Evolutionary conservation across 176 grass and related monocot genomes (phyloP).

Genomic region (Aegilops longissima): DNA sequence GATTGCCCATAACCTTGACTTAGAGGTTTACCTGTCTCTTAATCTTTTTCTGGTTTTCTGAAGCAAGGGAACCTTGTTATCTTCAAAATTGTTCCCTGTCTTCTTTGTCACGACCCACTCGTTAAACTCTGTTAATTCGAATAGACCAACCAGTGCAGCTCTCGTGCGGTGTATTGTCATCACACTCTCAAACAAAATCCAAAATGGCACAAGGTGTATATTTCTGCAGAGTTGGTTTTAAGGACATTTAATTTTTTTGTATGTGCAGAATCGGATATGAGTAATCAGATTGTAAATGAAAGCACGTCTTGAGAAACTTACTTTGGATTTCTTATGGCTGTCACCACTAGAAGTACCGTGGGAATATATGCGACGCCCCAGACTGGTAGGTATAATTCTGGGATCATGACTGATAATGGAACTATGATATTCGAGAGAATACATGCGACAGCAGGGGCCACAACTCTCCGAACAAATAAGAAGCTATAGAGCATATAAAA

Average conservation of each 20-base stretch:
- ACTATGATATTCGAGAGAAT: constrained; percentile 77
- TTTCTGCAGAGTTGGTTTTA: constrained; percentile 48
- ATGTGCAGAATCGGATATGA: background rate
- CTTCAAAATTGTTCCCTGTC: constrained; percentile 57
- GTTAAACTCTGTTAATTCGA: constrained; percentile 66
- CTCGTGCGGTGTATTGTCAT: constrained; percentile 88
- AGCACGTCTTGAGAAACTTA: constrained; percentile 21
- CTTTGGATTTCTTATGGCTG: constrained; percentile 83
- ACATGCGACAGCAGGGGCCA: constrained; percentile 61
- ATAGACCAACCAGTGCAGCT: constrained; percentile 69
- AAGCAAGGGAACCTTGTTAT: constrained; percentile 57
- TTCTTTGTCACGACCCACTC: constrained; percentile 89
- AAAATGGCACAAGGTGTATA: constrained; percentile 91
- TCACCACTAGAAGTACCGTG: constrained; percentile 60
- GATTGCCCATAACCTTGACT: background rate
- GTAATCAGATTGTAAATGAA: background rate
- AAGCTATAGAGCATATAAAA: constrained; percentile 93
- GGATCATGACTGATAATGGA: constrained; percentile 73
- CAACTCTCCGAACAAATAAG: constrained; percentile 87
- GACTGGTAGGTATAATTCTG: constrained; percentile 73
- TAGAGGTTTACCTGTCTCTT: constrained; percentile 57
- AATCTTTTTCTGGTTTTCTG: constrained; percentile 50
- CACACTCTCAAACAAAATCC: constrained; percentile 93
- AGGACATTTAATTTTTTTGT: background rate
- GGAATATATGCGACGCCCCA: constrained; percentile 96